Conservation (phyloP, 1,284 basidiomycete genomes). For the Ustilago hordei region DNA sequence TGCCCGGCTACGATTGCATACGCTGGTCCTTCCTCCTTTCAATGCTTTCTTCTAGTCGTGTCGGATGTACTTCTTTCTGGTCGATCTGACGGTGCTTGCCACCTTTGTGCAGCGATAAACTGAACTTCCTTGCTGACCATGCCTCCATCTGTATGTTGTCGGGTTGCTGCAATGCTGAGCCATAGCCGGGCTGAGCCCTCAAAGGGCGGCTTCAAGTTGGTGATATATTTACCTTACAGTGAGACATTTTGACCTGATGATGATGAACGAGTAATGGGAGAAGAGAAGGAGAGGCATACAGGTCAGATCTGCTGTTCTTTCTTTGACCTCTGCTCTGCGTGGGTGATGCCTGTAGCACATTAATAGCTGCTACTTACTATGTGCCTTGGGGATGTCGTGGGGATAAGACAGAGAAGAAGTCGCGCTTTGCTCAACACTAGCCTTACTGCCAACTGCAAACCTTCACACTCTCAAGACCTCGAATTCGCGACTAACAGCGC, state of each 20-base stretch:
- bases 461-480: conserved; percentile 5
- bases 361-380: conserved; percentile 24
- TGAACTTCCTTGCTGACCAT: neutral
- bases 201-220: conserved; percentile 23
- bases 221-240: conserved; percentile 58
- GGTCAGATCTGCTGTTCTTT: conserved; percentile 19
- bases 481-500: neutral
- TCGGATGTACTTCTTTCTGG: neutral
- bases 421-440: conserved; percentile 14
- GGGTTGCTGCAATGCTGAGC: conserved; percentile 17
- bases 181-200: conserved; percentile 31
- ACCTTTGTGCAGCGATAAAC: conserved; percentile 6
- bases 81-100: conserved; percentile 3
- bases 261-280: conserved; percentile 27
- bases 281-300: conserved; percentile 5
- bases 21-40: conserved; percentile 20
- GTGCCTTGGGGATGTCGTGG: conserved; percentile 53
- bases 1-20: conserved; percentile 44
- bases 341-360: neutral
- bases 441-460: conserved; percentile 11
- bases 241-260: conserved; percentile 56
- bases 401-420: conserved; percentile 25
- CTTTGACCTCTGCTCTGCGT: neutral
- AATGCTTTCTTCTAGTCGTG: conserved; percentile 5
- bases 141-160: neutral